Evolutionary conservation across 768 basidiomycete species (phyloP), one percentile per base, ranked within the genome.

Genomic region (button mushroom (Agaricus bisporus)): DNA sequence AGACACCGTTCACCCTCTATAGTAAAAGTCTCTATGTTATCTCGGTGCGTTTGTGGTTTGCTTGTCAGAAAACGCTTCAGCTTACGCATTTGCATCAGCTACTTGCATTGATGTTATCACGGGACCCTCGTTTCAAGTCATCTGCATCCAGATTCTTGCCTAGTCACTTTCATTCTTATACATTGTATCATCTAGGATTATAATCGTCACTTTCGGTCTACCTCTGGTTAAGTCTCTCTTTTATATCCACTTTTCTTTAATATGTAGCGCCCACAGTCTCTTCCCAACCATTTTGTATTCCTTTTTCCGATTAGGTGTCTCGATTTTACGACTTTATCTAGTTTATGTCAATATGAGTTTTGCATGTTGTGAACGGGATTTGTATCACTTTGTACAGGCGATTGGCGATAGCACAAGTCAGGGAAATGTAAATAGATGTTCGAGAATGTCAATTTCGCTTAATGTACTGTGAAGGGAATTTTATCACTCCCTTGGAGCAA

Each of bases 1-100:
- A 55, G 68, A 68, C 49, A 66, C 51, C n/a, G 35, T 26, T 12
- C 48, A 59, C n/a, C 57, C 57, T 22, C 59, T 53, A 44, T 47
- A 42, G 42, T 47, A 18, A 20, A 41, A 2, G 45, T 17, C 12
- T 53, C 22, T 51, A 36, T 15, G 45, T 49, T 41, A 48, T 37
- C 38, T 48, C 39, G 49, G 53, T 54, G 41, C 39, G 52, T 47
- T 20, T 8, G 29, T 14, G 7, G 32, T 25, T 9, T n/a, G 12
- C 3, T 18, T 12, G n/a, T 14, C 18, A n/a, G 9, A 14, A 29
- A 35, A 25, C 4, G 28, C 45, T 17, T 29, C 28, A 9, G 22
- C 29, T 54, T 9, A 54, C 12, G 10, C 28, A 6, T 25, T 17
- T 15, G 29, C 12, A 20, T 10, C 17, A 48, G 41, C n/a, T n/a